Conservation (phyloP, 306 rosid species). For the Begonia fuchsioides region DNA sequence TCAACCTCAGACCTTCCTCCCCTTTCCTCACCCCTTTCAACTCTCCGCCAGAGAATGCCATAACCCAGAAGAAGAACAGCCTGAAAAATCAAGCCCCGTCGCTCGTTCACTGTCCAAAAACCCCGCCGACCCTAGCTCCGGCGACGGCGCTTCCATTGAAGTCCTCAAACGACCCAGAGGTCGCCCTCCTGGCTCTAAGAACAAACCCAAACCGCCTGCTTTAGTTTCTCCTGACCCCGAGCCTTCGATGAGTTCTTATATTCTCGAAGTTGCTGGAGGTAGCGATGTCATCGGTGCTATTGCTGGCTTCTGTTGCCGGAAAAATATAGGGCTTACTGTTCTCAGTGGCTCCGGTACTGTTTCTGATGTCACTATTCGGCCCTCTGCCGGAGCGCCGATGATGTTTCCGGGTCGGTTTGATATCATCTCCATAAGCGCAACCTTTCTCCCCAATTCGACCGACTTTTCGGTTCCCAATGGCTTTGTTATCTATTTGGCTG, state of each 20-base stretch:
- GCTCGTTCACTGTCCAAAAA: constrained; percentile 3
- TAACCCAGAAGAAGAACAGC: constrained; percentile 44
- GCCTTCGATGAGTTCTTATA: constrained; percentile 72
- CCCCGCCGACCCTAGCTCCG: constrained; percentile 2
- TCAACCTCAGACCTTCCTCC: constrained; percentile 9
- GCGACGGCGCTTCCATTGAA: constrained; percentile 67
- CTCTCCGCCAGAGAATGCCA: constrained; percentile 30
- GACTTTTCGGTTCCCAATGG: constrained; percentile 27
- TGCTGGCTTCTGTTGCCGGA: constrained; percentile 51
- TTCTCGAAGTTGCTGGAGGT: constrained; percentile 67
- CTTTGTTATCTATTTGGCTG: constrained; percentile 73
- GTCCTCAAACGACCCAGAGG: constrained; percentile 66
- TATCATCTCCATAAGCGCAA: constrained; percentile 63
- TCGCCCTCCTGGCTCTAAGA: constrained; percentile 86
- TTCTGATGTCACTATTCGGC: constrained; percentile 69
- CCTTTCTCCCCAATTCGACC: constrained; percentile 34
- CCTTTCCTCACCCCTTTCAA: constrained; percentile 34
- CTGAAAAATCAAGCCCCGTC: constrained; percentile 12
- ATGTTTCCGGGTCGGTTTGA: constrained; percentile 92
- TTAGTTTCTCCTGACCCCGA: constrained; percentile 56
- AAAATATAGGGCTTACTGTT: constrained; percentile 48
- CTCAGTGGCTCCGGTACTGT: constrained; percentile 68
- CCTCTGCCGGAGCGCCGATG: constrained; percentile 55
- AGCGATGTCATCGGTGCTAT: constrained; percentile 64
- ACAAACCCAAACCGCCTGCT: constrained; percentile 64